A percentile compares a stretch with the other conserved stretches of the same genome.
phyloP scores from a whole-genome alignment of 352 stramenopile genomes.

The Saprolegnia diclina region DNA sequence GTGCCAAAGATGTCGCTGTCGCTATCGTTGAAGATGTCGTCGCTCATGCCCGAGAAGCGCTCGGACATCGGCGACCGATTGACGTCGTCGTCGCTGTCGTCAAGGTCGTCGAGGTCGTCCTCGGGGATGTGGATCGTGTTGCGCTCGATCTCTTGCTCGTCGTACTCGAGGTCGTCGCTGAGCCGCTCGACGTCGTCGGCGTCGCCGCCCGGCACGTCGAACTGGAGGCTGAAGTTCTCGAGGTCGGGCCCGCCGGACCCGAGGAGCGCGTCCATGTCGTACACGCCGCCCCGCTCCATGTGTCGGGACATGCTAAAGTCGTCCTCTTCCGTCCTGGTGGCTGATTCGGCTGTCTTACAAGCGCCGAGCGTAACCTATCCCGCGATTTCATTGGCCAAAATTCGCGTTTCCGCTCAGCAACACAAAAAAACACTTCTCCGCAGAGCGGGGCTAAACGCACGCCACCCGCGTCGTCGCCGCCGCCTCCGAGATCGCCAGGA shows the following conservation, averaged over 20 bases:
- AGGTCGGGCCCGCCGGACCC: conserved; percentile 1
- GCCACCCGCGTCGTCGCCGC: no score
- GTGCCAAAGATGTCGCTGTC: conserved; percentile 40
- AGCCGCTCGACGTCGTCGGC: conserved; percentile 25
- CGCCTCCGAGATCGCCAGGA: no score
- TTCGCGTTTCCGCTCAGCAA: conserved; percentile 7
- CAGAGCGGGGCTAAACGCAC: no score
- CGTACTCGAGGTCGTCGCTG: conserved; percentile 27
- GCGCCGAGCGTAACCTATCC: conserved; percentile 6
- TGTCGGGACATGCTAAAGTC: not conserved
- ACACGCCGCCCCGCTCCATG: conserved; percentile 9
- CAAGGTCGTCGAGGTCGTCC: conserved; percentile 67
- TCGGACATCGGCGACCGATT: conserved; percentile 25
- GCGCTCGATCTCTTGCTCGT: conserved; percentile 27
- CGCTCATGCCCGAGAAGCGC: conserved; percentile 34
- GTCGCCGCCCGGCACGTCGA: not conserved
- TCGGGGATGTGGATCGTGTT: conserved; percentile 26
- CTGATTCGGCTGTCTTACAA: conserved; percentile 10
- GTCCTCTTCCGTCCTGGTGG: not conserved
- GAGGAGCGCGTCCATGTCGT: conserved; percentile 4
- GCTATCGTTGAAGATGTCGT: conserved; percentile 37
- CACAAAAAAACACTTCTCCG: conserved; percentile 21
- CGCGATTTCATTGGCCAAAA: conserved; percentile 1
- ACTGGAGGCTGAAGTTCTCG: conserved; percentile 25
- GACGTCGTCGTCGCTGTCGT: conserved; percentile 52